A percentile compares a stretch with the other conserved stretches of the same genome.
Conservation (phyloP, 2,329 filamentous ascomycete species). For the Claviceps sp. region DNA sequence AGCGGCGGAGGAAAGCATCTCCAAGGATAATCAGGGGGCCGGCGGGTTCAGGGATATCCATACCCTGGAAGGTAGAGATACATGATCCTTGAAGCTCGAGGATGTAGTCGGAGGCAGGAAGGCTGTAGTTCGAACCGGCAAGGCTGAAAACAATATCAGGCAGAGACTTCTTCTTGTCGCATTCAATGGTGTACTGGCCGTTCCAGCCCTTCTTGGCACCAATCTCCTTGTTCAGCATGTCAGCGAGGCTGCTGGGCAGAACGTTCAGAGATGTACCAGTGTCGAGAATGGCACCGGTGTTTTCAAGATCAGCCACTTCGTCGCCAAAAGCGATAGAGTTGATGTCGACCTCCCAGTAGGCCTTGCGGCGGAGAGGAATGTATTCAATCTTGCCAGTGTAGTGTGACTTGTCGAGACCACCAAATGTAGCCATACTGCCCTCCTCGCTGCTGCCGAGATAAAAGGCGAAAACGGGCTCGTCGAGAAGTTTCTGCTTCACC, state of each 20-base stretch:
- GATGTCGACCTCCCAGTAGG: constrained; percentile 98
- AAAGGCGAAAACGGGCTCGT: constrained; percentile 91
- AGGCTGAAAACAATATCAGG: constrained; percentile 89
- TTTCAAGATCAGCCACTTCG: constrained; percentile 74
- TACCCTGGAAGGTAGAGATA: constrained; percentile 95
- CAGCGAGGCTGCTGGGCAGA: constrained; percentile 78
- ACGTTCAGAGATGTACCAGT: constrained; percentile 97
- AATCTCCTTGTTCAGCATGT: constrained; percentile 95
- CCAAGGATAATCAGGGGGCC: constrained; percentile 92
- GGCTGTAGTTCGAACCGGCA: constrained; percentile 84
- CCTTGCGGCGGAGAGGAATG: constrained; percentile 92
- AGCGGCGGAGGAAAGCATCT: constrained; percentile 71
- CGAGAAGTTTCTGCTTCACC: constrained; percentile 76
- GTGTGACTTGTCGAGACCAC: constrained; percentile 73
- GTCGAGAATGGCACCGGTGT: constrained; percentile 93
- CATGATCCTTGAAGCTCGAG: constrained; percentile 90
- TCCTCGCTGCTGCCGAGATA: constrained; percentile 68
- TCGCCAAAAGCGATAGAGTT: constrained; percentile 83
- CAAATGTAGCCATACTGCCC: constrained; percentile 79
- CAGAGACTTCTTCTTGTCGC: constrained; percentile 65
- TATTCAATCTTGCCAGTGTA: constrained; percentile 77
- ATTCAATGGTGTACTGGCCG: constrained; percentile 92
- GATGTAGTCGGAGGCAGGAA: constrained; percentile 82
- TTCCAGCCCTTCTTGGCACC: constrained; percentile 96
- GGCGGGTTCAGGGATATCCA: constrained; percentile 78